phyloP scores from a whole-genome alignment of 306 rosid species.

The Cicer cuneatum region DNA sequence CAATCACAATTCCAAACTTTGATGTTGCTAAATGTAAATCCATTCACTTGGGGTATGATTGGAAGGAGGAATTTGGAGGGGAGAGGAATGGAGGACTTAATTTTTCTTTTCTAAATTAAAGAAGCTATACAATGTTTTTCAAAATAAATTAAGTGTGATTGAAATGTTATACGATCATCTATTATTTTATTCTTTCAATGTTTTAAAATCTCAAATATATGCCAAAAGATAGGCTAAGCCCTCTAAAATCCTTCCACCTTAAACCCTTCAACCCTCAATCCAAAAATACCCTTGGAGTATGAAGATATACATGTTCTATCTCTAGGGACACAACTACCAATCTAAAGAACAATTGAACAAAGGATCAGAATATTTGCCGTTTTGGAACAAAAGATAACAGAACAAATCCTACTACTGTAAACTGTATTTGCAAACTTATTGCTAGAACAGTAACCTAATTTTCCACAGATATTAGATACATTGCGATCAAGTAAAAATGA shows the following conservation, averaged over 20 bases:
- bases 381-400: slow-evolving; percentile 8
- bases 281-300: background rate
- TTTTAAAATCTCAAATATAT: too few relatives aligned
- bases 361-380: background rate
- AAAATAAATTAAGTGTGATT: too few relatives aligned
- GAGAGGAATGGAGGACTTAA: too few relatives aligned
- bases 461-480: background rate
- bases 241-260: too few relatives aligned
- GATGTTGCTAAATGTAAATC: background rate
- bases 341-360: background rate
- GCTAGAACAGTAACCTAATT: background rate
- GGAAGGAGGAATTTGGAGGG: too few relatives aligned
- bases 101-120: too few relatives aligned
- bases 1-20: background rate
- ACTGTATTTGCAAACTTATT: background rate
- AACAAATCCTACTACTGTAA: slow-evolving; percentile 27
- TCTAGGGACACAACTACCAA: background rate
- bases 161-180: too few relatives aligned
- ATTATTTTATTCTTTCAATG: too few relatives aligned
- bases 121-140: too few relatives aligned
- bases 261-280: too few relatives aligned
- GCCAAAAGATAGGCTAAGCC: too few relatives aligned
- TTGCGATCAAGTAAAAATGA: slow-evolving; percentile 2
- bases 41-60: background rate
- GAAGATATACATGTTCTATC: slow-evolving; percentile 1